Conservation (phyloP, 2,329 filamentous ascomycete species). For the Westerdykella ornata region DNA sequence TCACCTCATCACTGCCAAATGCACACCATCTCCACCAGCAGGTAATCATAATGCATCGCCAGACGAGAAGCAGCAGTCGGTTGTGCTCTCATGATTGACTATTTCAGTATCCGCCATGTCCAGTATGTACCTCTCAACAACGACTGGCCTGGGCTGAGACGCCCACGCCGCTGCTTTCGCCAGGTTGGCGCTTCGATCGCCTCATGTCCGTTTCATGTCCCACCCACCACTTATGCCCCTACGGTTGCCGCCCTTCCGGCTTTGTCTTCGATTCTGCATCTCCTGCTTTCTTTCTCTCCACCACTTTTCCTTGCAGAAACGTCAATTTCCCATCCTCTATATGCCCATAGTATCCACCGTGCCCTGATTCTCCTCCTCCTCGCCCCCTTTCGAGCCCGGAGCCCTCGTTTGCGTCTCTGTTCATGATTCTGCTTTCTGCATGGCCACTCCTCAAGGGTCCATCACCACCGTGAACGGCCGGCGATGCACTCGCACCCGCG, state of each 20-base stretch:
- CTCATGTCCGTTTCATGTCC: conserved; percentile 36
- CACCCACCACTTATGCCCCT: conserved; percentile 28
- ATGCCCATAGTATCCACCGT: conserved; percentile 32
- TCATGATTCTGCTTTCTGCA: conserved; percentile 31
- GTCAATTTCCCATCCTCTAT: conserved; percentile 28
- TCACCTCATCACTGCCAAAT: too few relatives aligned
- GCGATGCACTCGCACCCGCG: conserved; percentile 36
- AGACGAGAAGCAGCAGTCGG: too few relatives aligned
- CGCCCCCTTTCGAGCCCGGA: conserved; percentile 21
- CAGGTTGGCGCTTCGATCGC: conserved; percentile 33
- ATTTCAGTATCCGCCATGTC: too few relatives aligned
- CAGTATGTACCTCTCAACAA: conserved; percentile 3
- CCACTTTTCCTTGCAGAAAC: conserved; percentile 15
- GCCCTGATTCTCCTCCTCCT: conserved; percentile 23
- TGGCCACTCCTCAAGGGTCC: conserved; percentile 34
- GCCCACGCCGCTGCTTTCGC: conserved; percentile 16
- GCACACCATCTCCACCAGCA: too few relatives aligned
- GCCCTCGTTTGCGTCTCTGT: conserved; percentile 25
- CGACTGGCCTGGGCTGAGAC: conserved; percentile 25
- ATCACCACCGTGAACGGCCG: conserved; percentile 36
- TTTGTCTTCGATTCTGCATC: conserved; percentile 20
- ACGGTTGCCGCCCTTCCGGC: conserved; percentile 29
- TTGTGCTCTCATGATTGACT: too few relatives aligned
- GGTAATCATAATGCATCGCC: too few relatives aligned
- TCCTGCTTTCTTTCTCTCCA: conserved; percentile 18